Evolutionary conservation across 306 rosid genomes (phyloP), one percentile per base, ranked within the genome.

Genomic region (Lathyrus aphaca): DNA sequence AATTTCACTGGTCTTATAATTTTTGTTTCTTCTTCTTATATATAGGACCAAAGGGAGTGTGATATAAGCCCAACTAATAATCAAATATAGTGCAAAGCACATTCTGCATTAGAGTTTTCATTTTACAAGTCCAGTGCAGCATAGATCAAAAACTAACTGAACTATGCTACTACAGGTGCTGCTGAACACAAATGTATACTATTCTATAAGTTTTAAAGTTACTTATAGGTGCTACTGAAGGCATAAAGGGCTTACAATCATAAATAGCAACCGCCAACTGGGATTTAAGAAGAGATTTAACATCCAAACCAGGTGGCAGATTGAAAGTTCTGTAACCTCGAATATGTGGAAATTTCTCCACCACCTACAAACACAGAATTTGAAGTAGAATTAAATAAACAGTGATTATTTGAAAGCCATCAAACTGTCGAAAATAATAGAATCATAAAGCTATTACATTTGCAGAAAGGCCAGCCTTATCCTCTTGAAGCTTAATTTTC

Each of bases 291-390:
- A 90, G 90, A 69, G 79, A 44, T 67, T 78, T 84, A 64, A 76
- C 83, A 72, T 90, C 90, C 76, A 69, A 81, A 71, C 51, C 37
- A 19, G 86, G 69, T 45, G 89, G 94, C 75, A 90, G 71, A 49
- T 56, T 85, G 77, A 84, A 87, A 74, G 89, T 82, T 80, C 66
- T 80, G 69, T 82, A 91, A 64, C 82, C 90, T 64, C 66, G 83
- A 60, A 94, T 87, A 72, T 87, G 99, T 10, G 95, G 97, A 76
- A 91, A 88, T 71, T 90, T 94, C 73, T 84, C 82, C 40, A 80
- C 79, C 83, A 94, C 99, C 99, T 91, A 69, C 23, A 63, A 83
- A 58, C 25, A 30, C 72, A 51, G 39, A 37, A 46, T 27, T 49
- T 35, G 56, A 9, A 42, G 4, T 17, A 49, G 57, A 50, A 35